These are phyloP conservation scores for Bjerkandera adusta DNA, from an alignment of 1,284 basidiomycete species.

Conservation along the genomic window DNA sequence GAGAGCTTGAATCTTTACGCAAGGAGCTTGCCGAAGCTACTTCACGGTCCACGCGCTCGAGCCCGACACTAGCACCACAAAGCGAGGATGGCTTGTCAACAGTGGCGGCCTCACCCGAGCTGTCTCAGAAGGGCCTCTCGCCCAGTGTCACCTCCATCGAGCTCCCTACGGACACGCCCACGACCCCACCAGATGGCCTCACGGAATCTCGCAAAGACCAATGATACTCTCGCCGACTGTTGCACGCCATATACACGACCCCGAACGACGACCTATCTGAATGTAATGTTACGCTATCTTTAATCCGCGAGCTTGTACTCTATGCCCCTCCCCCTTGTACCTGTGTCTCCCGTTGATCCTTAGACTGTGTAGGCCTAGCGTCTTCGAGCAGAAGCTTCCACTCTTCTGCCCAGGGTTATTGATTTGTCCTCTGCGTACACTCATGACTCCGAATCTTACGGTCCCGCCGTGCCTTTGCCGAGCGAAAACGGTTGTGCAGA, in stretches of 20 bases:
- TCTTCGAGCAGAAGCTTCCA: too few species aligned
- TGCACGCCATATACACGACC: not conserved
- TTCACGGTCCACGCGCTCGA: constrained; percentile 43
- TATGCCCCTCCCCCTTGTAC: too few species aligned
- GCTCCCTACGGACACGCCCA: constrained; percentile 18
- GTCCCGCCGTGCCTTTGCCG: too few species aligned
- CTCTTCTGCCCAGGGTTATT: too few species aligned
- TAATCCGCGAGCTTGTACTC: too few species aligned
- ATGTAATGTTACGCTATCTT: too few species aligned
- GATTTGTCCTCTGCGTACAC: too few species aligned
- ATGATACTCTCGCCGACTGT: not conserved
- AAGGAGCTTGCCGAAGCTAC: constrained; percentile 78
- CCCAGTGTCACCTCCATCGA: constrained; percentile 23
- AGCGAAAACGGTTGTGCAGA: too few species aligned
- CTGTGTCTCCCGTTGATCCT: too few species aligned
- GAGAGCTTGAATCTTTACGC: constrained; percentile 83
- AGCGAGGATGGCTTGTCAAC: constrained; percentile 30
- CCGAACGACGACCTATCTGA: too few species aligned
- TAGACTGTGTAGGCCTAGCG: too few species aligned
- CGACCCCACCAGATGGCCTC: not conserved
- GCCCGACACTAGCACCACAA: constrained; percentile 39
- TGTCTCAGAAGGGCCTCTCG: constrained; percentile 22
- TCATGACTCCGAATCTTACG: too few species aligned
- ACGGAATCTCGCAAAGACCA: constrained; percentile 18
- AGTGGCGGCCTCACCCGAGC: constrained; percentile 24